A percentile compares a stretch with the other conserved stretches of the same genome.
phyloP scores from a whole-genome alignment of 192 early-diverging fungal genomes.

The Ambispora gerdemannii region DNA sequence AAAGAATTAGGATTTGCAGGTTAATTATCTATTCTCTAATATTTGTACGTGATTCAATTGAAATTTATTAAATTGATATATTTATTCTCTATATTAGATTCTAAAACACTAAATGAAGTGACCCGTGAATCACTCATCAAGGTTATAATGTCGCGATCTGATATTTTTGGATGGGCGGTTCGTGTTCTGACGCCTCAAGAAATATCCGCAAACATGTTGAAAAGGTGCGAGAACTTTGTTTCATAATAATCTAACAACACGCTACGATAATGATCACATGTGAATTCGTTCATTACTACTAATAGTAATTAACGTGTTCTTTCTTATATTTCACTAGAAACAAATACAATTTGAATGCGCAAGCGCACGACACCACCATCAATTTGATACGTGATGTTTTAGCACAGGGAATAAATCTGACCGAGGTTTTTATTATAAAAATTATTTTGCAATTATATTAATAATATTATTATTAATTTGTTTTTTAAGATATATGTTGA shows the following conservation, averaged over 20 bases:
- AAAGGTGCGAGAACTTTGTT: constrained; percentile 47
- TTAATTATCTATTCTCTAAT: constrained; percentile 30
- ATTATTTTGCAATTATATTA: neutral
- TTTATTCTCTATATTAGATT: constrained; percentile 58
- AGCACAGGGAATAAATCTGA: constrained; percentile 60
- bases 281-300: no score
- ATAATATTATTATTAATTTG: constrained; percentile 8
- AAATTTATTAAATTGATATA: neutral
- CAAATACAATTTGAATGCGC: constrained; percentile 88
- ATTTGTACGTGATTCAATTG: constrained; percentile 9
- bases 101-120: constrained; percentile 84
- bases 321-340: constrained; percentile 41
- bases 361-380: constrained; percentile 95
- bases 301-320: neutral
- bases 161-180: constrained; percentile 83
- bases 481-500: constrained; percentile 80
- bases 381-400: constrained; percentile 69
- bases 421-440: constrained; percentile 57
- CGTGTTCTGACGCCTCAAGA: constrained; percentile 82
- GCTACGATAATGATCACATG: no score
- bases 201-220: constrained; percentile 89
- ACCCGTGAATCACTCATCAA: constrained; percentile 70
- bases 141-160: constrained; percentile 50
- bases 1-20: constrained; percentile 76
- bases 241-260: neutral